Base-by-base conservation (phyloP, 169 alveolate species). In the Eimeria praecox region DNA sequence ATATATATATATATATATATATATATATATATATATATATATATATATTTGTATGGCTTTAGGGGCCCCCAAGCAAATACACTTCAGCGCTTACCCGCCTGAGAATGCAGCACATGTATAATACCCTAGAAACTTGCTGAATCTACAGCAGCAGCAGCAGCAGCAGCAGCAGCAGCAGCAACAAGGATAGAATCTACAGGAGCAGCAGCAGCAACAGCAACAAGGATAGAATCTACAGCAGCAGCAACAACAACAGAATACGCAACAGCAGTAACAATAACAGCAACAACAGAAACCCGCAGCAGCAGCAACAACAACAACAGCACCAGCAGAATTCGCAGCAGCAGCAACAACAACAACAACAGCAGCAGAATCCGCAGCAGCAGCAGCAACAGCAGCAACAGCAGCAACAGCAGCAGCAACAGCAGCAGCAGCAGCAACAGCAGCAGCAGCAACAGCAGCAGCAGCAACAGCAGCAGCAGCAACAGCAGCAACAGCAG, bases 351-450 rank as follows among this genome's bases (percentile, higher is more conserved):
- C 69, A 59, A 9, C 0, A 59, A 1, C 69, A 59, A n/a, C 69
- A 59, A n/a, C 69, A 22, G 20, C 12, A 59, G 56, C 85, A 73
- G 52, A 38, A 35, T 3, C 10, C 4, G n/a, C 52, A 38, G 85
- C 85, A 38, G 85, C 52, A 73, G 56, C 85, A 73, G 85, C 52
- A 73, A n/a, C 30, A 59, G 69, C 69, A 59, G 69, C 62, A 12
- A 52, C 62, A 12, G 62, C 62, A 12, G 62, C 62, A 52, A 12
- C 24, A 52, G 62, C 9, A 52, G 2, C 62, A 52, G 62, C 24
- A 52, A 20, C 62, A 52, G 62, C 9, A 52, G 62, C 2, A 52
- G 62, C 18, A 52, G 62, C 62, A 52, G 62, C 9, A 52, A 2
- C 9, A 12, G 62, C 69, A 59, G 30, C 69, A 59, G 6, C 0